Conservation (phyloP, 1,139 yeast species). For the Taphrina betulina region DNA sequence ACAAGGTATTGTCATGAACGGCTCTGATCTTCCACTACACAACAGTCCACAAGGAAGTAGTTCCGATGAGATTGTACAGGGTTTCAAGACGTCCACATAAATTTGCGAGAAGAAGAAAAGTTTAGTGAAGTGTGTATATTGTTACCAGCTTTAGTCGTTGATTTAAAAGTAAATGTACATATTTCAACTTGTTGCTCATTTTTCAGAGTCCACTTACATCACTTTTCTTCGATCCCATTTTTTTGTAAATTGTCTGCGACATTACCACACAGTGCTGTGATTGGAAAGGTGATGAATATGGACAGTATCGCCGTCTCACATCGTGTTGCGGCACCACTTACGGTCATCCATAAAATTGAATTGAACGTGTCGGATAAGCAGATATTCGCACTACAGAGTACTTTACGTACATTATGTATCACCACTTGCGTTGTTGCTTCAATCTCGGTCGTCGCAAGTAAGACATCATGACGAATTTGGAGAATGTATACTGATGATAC, state of each 20-base stretch:
- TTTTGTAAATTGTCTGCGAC: too few relatives aligned
- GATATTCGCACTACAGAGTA: constrained; percentile 13
- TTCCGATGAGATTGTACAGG: not conserved
- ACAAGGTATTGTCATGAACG: constrained; percentile 9
- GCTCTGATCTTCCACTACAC: constrained; percentile 10
- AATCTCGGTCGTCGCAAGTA: constrained; percentile 20
- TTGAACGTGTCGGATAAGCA: not conserved
- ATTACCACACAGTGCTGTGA: too few relatives aligned
- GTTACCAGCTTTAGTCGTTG: too few relatives aligned
- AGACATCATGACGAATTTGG: not conserved
- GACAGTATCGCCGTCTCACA: constrained; percentile 21
- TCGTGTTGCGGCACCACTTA: constrained; percentile 1
- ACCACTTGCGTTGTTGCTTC: constrained; percentile 17
- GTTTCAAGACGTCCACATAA: too few relatives aligned
- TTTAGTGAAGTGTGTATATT: too few relatives aligned
- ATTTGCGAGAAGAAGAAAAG: too few relatives aligned
- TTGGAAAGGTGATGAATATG: not conserved
- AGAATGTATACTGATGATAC: too few relatives aligned
- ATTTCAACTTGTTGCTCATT: too few relatives aligned
- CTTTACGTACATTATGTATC: constrained; percentile 10
- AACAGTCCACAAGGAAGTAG: not conserved
- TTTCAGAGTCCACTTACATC: too few relatives aligned
- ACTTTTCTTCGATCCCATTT: too few relatives aligned
- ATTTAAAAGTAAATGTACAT: too few relatives aligned
- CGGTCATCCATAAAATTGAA: constrained; percentile 10